Evolutionary conservation across 345 rosid genomes (phyloP).

Genomic region (Arabidopsis suecica): DNA sequence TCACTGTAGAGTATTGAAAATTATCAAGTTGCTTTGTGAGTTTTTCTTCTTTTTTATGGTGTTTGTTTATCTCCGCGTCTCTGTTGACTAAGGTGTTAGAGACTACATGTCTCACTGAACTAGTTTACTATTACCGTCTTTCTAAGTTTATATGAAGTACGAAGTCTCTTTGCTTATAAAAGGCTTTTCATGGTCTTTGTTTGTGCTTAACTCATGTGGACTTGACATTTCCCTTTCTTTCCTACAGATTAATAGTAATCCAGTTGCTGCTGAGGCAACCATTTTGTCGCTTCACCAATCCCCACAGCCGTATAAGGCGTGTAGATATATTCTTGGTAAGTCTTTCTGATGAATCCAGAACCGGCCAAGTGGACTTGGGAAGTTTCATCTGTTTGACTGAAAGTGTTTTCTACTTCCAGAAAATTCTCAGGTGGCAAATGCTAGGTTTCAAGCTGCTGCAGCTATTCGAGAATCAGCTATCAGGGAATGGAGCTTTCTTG

Average conservation of each 20-base stretch:
- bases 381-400: conserved; percentile 26
- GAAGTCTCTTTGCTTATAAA: neutral
- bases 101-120: conserved; percentile 4
- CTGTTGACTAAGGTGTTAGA: neutral
- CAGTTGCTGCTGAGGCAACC: conserved; percentile 84
- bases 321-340: conserved; percentile 87
- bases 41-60: conserved; percentile 11
- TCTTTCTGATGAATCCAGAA: neutral
- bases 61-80: conserved; percentile 16
- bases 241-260: conserved; percentile 76
- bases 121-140: conserved; percentile 10
- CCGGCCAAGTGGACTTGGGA: conserved; percentile 2
- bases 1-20: conserved; percentile 16
- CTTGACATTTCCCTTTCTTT: conserved; percentile 22
- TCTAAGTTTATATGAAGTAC: neutral
- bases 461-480: conserved; percentile 95
- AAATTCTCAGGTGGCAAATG: conserved; percentile 89
- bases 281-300: conserved; percentile 79
- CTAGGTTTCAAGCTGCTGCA: conserved; percentile 97
- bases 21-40: conserved; percentile 16
- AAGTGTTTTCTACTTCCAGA: conserved; percentile 51
- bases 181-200: conserved; percentile 9
- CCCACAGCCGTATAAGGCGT: conserved; percentile 82
- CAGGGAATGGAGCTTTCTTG: conserved; percentile 90
- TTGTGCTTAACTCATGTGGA: conserved; percentile 14